Percentiles rank a stretch among this genome's conserved stretches.
These are phyloP conservation scores for Solanum ahanhuiri DNA, from an alignment of 257 asterid genomes.

Conservation along the genomic window DNA sequence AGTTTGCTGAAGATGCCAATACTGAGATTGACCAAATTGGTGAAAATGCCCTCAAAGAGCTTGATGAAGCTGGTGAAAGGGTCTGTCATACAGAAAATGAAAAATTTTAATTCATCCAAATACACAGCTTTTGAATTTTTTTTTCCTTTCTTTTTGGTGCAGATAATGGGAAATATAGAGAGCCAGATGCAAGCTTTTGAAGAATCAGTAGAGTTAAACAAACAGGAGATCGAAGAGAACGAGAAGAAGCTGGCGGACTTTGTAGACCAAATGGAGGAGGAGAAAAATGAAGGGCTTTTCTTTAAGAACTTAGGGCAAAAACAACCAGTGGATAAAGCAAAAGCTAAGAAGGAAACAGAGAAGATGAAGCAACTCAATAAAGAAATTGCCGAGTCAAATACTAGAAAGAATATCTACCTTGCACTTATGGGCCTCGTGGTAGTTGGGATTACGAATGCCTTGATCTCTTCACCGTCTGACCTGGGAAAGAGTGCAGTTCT, in stretches of 20 bases:
- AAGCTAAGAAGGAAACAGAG: slow-evolving; percentile 46
- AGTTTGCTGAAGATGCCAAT: slow-evolving; percentile 87
- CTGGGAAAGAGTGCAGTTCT: slow-evolving; percentile 65
- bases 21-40: slow-evolving; percentile 80
- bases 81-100: slow-evolving; percentile 18
- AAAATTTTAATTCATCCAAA: neutral
- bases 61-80: slow-evolving; percentile 80
- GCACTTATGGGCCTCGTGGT: slow-evolving; percentile 56
- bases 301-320: slow-evolving; percentile 57
- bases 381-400: slow-evolving; percentile 50
- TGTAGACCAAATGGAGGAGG: slow-evolving; percentile 45
- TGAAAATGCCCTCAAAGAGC: slow-evolving; percentile 71
- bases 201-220: slow-evolving; percentile 70
- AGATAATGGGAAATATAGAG: slow-evolving; percentile 84
- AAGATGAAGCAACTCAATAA: slow-evolving; percentile 46
- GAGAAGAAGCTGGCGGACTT: slow-evolving; percentile 54
- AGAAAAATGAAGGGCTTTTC: slow-evolving; percentile 78
- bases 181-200: slow-evolving; percentile 78
- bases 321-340: slow-evolving; percentile 41
- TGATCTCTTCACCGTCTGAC: slow-evolving; percentile 36
- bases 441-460: slow-evolving; percentile 47
- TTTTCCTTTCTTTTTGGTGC: slow-evolving; percentile 26
- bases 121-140: neutral
- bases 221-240: slow-evolving; percentile 48
- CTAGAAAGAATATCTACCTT: slow-evolving; percentile 63